Conservation (phyloP, 2,329 filamentous ascomycete species). For the Trichophyton rubrum region DNA sequence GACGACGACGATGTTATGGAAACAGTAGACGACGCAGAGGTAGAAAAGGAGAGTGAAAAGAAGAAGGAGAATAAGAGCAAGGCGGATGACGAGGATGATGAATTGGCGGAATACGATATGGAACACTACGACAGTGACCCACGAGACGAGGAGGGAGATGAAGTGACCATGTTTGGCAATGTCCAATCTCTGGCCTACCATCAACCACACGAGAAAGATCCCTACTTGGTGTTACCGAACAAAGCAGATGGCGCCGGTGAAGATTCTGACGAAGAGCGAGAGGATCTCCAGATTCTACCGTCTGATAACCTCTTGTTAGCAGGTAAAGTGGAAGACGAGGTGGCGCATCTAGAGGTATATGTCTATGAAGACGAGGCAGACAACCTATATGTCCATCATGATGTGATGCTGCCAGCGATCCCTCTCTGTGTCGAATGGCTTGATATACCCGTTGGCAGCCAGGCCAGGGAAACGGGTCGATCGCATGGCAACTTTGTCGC, state of each 20-base stretch:
- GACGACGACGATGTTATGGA: constrained; percentile 25
- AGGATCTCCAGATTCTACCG: constrained; percentile 84
- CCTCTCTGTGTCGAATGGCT: constrained; percentile 94
- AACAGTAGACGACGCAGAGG: constrained; percentile 14
- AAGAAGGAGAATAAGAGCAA: constrained; percentile 10
- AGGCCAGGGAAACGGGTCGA: constrained; percentile 43
- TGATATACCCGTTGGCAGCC: constrained; percentile 73
- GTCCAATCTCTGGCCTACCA: constrained; percentile 89
- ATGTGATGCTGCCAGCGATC: constrained; percentile 97
- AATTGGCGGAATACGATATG: constrained; percentile 89
- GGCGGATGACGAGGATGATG: constrained; percentile 39
- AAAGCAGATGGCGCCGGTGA: constrained; percentile 41
- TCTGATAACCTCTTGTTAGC: constrained; percentile 88
- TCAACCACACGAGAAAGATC: constrained; percentile 85
- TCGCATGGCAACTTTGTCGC: constrained; percentile 81
- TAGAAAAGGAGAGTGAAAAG: constrained; percentile 14
- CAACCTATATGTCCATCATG: constrained; percentile 98
- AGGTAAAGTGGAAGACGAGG: constrained; percentile 90
- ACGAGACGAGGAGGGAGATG: constrained; percentile 52
- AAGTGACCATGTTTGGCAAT: constrained; percentile 89
- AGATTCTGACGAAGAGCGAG: constrained; percentile 72
- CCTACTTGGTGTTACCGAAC: constrained; percentile 81
- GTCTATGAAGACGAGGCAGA: constrained; percentile 92
- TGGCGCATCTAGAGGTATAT: constrained; percentile 91
- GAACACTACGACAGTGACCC: constrained; percentile 89